These are phyloP conservation scores for Pichia sp. DNA, from an alignment of 1,139 yeast species.

Conservation along the genomic window DNA sequence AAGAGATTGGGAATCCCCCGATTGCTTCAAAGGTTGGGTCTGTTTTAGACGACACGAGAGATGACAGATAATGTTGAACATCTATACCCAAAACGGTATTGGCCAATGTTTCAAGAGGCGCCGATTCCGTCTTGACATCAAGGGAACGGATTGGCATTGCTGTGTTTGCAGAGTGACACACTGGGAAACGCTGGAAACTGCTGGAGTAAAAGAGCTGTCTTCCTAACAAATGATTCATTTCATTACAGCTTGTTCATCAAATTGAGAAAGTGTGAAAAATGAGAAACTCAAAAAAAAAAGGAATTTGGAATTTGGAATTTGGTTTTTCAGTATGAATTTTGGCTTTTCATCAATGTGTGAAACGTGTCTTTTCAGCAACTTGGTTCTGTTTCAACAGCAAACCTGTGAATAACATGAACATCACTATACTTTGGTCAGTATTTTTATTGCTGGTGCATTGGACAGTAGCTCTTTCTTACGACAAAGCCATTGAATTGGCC, in stretches of 20 bases:
- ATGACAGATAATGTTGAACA: conserved; percentile 67
- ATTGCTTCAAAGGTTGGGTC: conserved; percentile 73
- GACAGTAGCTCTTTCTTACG: conserved; percentile 19
- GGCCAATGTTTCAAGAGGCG: conserved; percentile 56
- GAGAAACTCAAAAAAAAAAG: background rate
- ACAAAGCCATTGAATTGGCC: conserved; percentile 13
- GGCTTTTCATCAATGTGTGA: background rate
- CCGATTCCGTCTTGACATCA: conserved; percentile 40
- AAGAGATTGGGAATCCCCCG: conserved; percentile 73
- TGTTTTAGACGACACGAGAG: conserved; percentile 55
- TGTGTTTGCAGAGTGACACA: background rate
- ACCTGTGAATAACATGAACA: background rate
- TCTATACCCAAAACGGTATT: conserved; percentile 79
- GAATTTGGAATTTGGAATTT: background rate
- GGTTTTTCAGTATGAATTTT: background rate
- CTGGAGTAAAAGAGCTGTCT: too few species aligned
- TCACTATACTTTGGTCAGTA: background rate
- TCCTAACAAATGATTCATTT: too few species aligned
- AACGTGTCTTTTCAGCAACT: background rate
- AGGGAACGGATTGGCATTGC: conserved; percentile 46
- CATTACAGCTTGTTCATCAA: background rate
- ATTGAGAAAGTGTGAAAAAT: background rate
- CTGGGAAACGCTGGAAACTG: background rate
- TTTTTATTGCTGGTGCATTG: conserved; percentile 8
- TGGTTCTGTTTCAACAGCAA: background rate